phyloP scores from a whole-genome alignment of 768 basidiomycete genomes.

The Phylloporus arenicola region DNA sequence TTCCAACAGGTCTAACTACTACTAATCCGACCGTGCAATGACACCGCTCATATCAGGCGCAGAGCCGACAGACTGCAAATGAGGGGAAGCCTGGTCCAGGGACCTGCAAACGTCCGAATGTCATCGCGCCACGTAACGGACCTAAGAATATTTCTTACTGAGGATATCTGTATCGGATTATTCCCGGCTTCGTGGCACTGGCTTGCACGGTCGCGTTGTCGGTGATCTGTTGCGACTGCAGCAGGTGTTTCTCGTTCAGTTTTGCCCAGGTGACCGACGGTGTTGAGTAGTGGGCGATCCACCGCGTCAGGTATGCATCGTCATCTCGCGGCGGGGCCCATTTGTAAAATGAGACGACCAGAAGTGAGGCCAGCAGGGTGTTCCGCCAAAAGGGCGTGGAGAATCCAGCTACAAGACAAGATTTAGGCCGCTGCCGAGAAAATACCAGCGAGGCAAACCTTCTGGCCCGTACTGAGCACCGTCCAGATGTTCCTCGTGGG shows the following conservation, averaged over 20 bases:
- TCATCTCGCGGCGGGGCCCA: constrained; percentile 58
- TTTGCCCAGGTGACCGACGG: constrained; percentile 51
- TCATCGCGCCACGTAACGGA: constrained; percentile 1
- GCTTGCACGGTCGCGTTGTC: constrained; percentile 38
- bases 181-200: constrained; percentile 39
- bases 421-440: constrained; percentile 4
- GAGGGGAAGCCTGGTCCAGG: constrained; percentile 57
- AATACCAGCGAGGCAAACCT: constrained; percentile 39
- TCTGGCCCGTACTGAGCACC: constrained; percentile 49
- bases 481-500: constrained; percentile 37
- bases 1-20: constrained; percentile 1
- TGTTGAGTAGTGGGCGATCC: constrained; percentile 54
- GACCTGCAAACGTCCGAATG: constrained; percentile 33
- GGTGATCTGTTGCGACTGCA: constrained; percentile 36
- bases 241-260: constrained; percentile 52
- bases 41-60: constrained; percentile 33
- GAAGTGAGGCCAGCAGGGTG: constrained; percentile 46
- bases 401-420: constrained; percentile 41
- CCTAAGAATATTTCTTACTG: constrained; percentile 48
- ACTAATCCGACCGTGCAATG: constrained; percentile 29
- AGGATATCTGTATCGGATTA: constrained; percentile 65
- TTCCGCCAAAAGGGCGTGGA: constrained; percentile 63
- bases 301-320: constrained; percentile 60
- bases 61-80: constrained; percentile 54
- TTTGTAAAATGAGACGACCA: constrained; percentile 56